Percentiles rank a stretch among this genome's conserved stretches.
These are phyloP conservation scores for Monosporascus sp. DNA, from an alignment of 2,329 filamentous ascomycete species.

Conservation along the genomic window DNA sequence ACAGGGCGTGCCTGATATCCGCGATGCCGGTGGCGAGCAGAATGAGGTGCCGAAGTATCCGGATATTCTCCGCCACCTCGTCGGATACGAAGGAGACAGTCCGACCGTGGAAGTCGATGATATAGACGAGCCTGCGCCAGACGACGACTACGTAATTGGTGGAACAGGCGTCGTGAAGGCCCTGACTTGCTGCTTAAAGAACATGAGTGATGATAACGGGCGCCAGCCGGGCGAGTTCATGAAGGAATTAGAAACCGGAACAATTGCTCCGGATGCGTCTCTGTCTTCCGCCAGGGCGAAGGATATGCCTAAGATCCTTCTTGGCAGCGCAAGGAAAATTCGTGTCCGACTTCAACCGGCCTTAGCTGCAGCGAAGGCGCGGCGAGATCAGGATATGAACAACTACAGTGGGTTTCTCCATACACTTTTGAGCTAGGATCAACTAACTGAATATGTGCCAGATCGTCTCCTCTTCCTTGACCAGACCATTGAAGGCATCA, in stretches of 20 bases:
- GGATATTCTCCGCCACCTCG: slow-evolving; percentile 80
- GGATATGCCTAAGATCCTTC: slow-evolving; percentile 87
- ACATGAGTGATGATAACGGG: slow-evolving; percentile 62
- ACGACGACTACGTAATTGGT: slow-evolving; percentile 93
- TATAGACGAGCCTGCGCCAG: slow-evolving; percentile 65
- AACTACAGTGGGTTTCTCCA: slow-evolving; percentile 62
- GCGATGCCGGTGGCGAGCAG: slow-evolving; percentile 25
- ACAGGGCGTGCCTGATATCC: slow-evolving; percentile 60
- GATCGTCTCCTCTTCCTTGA: slow-evolving; percentile 81
- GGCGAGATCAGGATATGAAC: slow-evolving; percentile 60
- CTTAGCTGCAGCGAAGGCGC: slow-evolving; percentile 65
- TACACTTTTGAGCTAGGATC: background rate
- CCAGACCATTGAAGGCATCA: slow-evolving; percentile 82
- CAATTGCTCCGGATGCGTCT: slow-evolving; percentile 36
- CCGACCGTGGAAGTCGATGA: slow-evolving; percentile 47
- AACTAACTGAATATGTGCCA: slow-evolving; percentile 31
- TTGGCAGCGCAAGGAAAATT: slow-evolving; percentile 86
- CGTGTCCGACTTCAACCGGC: slow-evolving; percentile 77
- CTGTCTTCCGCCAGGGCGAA: slow-evolving; percentile 62
- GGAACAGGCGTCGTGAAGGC: slow-evolving; percentile 95
- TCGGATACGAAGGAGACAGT: slow-evolving; percentile 59
- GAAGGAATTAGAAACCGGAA: slow-evolving; percentile 46
- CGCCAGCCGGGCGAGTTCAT: slow-evolving; percentile 47
- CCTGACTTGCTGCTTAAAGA: slow-evolving; percentile 81
- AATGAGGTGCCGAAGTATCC: slow-evolving; percentile 50